Base-by-base conservation (phyloP, 129 eudicot species). In the Logfia minima region DNA sequence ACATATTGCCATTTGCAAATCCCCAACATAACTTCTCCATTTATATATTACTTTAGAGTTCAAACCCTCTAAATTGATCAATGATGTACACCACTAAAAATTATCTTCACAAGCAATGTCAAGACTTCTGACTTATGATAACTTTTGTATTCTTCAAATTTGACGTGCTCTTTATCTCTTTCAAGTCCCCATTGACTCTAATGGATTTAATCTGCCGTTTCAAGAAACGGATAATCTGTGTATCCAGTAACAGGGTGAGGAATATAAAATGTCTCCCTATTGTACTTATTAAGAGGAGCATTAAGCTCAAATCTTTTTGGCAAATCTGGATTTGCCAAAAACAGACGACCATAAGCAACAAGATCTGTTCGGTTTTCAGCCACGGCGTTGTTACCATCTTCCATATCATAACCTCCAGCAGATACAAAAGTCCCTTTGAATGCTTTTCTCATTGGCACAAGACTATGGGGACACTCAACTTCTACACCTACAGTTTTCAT, bases 281-380 rank as follows among this genome's bases (percentile, higher is more conserved):
- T 8, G 13, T 77, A 77, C 43, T 68, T 56, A 34, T 77, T 77
- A 10, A 77, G 75, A 23, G 75, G 75, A 21, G 81, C 70, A 69
- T 39, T 37, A 18, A 77, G 68, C 75, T 55, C 59, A 43, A 77
- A 77, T 22, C 70, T 41, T 43, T 56, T 68, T 0, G 81, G 81
- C 68, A 77, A 58, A 77, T 77, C 81, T 5, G 81, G 81, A 48
- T 77, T 68, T 6, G 81, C 75, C 69, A 77, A 56, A 52, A 77
- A 77, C 75, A 68, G 22, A 68, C 75, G 81, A 31, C 81, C 81
- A 68, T 31, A 77, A 32, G 81, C 81, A 68, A 77, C 82, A 41
- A 78, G 28, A n/a, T 58, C 63, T 6, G 63, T 58, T 19, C 14
- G 63, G 28, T 58, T 58, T 58, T 58, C 63, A 58, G 63, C 63